Evolutionary conservation across 1,284 basidiomycete species (phyloP), one percentile per base, ranked within the genome.

Genomic region (Leccinum huronense): DNA sequence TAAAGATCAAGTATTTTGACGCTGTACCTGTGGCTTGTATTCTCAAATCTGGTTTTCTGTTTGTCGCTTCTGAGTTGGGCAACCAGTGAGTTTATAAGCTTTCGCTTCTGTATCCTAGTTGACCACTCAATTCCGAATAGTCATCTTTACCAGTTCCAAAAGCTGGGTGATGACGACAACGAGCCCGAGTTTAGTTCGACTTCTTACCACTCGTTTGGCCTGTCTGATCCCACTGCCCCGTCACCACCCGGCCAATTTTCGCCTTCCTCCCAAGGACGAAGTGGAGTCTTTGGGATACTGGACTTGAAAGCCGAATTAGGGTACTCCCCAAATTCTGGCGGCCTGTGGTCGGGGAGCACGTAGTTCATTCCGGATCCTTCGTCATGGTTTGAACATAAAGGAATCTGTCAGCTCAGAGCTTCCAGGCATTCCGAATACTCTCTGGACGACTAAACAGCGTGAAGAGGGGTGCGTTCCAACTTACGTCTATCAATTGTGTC

Each of bases 1-100:
- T 98, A 63, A 95, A 90, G 81, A 97, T 98, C 85, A 97, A 98
- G 80, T 98, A 97, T 81, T 98, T 98, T 78, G 95, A 98, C 76
- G 98, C 95, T 42, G 91, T 97, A 23, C 94, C 95, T 71, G 89
- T 94, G 65, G 94, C 96, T 10, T 97, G 93, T 80, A 98, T 98
- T 80, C 85, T 98, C 70, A 98, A 98, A 80, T 94, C 93, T 67
- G 95, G 96, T 73, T 98, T 97, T 83, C 85, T 98, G 68, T 97
- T 97, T 73, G 92, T 95, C 61, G 94, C 95, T 16, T 91, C 94
- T 71, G 95, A 98, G 77, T 97, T 97, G 75, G 93, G 95, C 51
- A 96, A 98, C 74, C 95, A 97, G 94, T 96, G 72, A 78, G 91
- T 82, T 23, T 71, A 23, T 33, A 57, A 19, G 19, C 7, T 51